Percentiles rank a stretch among this genome's conserved stretches.
phyloP scores from a whole-genome alignment of 2,329 filamentous ascomycete species.

The Hansfordia pulvinata region DNA sequence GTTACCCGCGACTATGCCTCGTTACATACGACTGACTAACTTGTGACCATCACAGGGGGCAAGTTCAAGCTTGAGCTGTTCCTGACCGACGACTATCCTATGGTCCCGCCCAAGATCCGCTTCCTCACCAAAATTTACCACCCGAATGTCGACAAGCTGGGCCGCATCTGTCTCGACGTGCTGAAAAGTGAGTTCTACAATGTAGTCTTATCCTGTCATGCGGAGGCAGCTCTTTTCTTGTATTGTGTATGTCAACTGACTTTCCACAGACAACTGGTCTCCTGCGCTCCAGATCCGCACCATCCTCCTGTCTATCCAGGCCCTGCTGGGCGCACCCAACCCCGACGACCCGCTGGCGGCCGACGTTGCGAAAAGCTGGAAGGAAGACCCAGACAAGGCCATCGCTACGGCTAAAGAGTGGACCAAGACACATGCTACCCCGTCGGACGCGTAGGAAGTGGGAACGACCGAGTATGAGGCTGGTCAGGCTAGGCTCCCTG shows the following conservation, averaged over 20 bases:
- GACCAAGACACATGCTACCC: slow-evolving; percentile 70
- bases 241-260: slow-evolving; percentile 6
- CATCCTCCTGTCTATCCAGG: slow-evolving; percentile 97
- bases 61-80: slow-evolving; percentile 97
- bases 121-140: slow-evolving; percentile 99
- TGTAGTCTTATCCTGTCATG: neutral
- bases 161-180: slow-evolving; percentile 92
- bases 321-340: slow-evolving; percentile 88
- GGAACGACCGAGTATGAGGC: too few relatives aligned
- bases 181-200: slow-evolving; percentile 69
- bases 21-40: slow-evolving; percentile 3
- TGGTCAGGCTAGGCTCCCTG: too few relatives aligned
- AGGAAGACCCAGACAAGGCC: slow-evolving; percentile 84
- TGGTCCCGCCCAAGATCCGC: slow-evolving; percentile 96
- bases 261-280: slow-evolving; percentile 79
- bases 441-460: slow-evolving; percentile 16
- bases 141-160: slow-evolving; percentile 95
- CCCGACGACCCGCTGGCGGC: slow-evolving; percentile 97
- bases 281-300: slow-evolving; percentile 95
- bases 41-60: slow-evolving; percentile 37
- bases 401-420: slow-evolving; percentile 88
- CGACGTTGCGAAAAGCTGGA: slow-evolving; percentile 96
- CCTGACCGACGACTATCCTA: slow-evolving; percentile 95
- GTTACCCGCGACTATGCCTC: neutral
- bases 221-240: neutral